These are phyloP conservation scores for Eutrema heterophyllum DNA, from an alignment of 345 rosid genomes.

Conservation along the genomic window DNA sequence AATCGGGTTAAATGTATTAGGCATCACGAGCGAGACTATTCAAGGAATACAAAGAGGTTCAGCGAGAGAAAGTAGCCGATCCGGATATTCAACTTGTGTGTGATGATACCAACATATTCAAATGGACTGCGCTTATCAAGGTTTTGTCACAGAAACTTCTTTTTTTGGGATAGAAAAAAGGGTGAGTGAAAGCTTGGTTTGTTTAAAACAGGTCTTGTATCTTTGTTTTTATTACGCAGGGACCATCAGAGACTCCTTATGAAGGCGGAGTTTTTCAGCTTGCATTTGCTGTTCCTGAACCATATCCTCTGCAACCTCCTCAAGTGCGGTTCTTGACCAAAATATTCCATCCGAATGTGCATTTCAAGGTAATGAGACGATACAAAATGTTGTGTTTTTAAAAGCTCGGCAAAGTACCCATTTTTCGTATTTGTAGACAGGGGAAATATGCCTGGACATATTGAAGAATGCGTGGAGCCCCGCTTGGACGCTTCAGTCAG, in stretches of 20 bases:
- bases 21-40: slow-evolving; percentile 92
- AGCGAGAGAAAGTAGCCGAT: slow-evolving; percentile 86
- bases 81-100: slow-evolving; percentile 92
- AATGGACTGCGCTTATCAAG: slow-evolving; percentile 99
- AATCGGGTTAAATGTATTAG: slow-evolving; percentile 32
- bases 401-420: background rate
- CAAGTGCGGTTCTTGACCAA: slow-evolving; percentile 97
- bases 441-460: slow-evolving; percentile 96
- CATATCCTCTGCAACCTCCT: slow-evolving; percentile 96
- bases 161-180: background rate
- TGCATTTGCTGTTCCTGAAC: slow-evolving; percentile 92
- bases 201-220: background rate
- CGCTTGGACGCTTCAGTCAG: slow-evolving; percentile 99
- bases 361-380: slow-evolving; percentile 63
- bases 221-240: slow-evolving; percentile 34
- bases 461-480: slow-evolving; percentile 99
- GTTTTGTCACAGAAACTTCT: slow-evolving; percentile 28
- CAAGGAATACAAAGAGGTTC: slow-evolving; percentile 97
- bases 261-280: slow-evolving; percentile 99
- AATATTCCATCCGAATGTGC: slow-evolving; percentile 98
- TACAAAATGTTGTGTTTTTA: background rate
- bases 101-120: slow-evolving; percentile 93
- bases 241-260: slow-evolving; percentile 96
- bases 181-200: background rate
- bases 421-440: slow-evolving; percentile 48